These are phyloP conservation scores for Hygrocybe coccinea DNA, from an alignment of 768 basidiomycete genomes.

Conservation along the genomic window DNA sequence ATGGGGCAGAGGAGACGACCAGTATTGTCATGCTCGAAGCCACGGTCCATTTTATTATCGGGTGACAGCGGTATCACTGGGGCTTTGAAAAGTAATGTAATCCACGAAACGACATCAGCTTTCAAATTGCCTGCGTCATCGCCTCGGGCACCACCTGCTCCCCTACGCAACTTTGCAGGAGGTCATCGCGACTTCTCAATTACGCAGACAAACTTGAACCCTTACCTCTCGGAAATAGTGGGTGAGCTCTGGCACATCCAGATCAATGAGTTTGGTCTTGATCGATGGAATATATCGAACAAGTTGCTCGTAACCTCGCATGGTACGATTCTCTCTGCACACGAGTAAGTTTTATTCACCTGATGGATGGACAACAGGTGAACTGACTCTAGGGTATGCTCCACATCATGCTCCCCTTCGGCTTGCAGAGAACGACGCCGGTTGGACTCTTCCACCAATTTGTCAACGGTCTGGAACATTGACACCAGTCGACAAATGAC, in stretches of 20 bases:
- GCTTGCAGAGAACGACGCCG: background rate
- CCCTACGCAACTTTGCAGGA: background rate
- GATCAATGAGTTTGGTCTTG: background rate
- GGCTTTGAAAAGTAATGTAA: background rate
- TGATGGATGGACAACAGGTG: background rate
- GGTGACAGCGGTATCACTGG: too few relatives aligned
- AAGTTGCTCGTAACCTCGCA: background rate
- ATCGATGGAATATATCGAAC: background rate
- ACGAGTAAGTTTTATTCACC: background rate
- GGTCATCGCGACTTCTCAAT: background rate
- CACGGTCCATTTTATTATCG: too few relatives aligned
- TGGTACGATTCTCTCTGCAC: background rate
- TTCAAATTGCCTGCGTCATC: background rate
- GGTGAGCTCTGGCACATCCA: background rate
- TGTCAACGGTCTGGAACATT: background rate
- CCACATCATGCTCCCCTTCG: background rate
- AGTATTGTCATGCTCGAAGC: too few relatives aligned
- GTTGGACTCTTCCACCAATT: background rate
- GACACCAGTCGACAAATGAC: background rate
- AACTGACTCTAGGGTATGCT: background rate
- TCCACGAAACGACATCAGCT: background rate
- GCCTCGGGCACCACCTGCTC: background rate
- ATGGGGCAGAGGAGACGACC: too few relatives aligned
- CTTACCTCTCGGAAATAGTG: background rate
- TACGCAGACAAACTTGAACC: background rate